Conservation (phyloP, 208 protist genomes). For the Leptomonas seymouri region DNA sequence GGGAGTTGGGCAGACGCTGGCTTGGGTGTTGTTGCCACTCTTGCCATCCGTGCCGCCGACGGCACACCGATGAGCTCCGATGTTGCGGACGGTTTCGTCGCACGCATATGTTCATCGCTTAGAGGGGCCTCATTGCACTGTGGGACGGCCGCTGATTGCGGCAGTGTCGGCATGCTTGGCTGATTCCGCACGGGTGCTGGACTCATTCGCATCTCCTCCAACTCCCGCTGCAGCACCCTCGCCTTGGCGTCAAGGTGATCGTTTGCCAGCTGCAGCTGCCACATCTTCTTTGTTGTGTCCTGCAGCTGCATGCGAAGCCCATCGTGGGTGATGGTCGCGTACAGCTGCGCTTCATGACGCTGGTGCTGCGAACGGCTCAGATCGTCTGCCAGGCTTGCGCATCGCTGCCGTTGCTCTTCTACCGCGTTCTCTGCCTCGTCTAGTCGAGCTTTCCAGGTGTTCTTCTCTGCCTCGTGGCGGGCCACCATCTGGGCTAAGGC, state of each 20-base stretch:
- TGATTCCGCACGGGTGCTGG: background rate
- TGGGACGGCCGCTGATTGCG: background rate
- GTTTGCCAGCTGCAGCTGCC: slow-evolving; percentile 36
- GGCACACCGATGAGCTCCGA: slow-evolving; percentile 5
- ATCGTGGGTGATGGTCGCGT: slow-evolving; percentile 3
- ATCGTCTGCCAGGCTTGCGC: background rate
- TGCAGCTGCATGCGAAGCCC: slow-evolving; percentile 24
- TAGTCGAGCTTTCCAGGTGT: slow-evolving; percentile 8
- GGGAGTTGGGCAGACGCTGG: no score
- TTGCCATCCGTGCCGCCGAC: slow-evolving; percentile 1
- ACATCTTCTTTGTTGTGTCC: slow-evolving; percentile 30
- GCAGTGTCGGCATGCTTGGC: background rate
- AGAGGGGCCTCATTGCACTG: background rate
- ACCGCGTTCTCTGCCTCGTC: background rate
- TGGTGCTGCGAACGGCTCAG: background rate
- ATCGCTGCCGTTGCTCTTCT: slow-evolving; percentile 1
- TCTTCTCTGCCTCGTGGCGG: slow-evolving; percentile 30
- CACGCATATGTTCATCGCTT: background rate
- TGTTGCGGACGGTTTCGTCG: background rate
- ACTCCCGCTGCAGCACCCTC: slow-evolving; percentile 36
- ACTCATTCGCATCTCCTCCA: slow-evolving; percentile 30
- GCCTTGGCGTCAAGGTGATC: slow-evolving; percentile 39
- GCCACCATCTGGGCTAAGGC: slow-evolving; percentile 26
- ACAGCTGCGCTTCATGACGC: slow-evolving; percentile 4
- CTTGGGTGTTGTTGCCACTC: background rate